Evolutionary conservation across 2,329 filamentous ascomycete species (phyloP).

Genomic region (Cryphonectria naterciae): DNA sequence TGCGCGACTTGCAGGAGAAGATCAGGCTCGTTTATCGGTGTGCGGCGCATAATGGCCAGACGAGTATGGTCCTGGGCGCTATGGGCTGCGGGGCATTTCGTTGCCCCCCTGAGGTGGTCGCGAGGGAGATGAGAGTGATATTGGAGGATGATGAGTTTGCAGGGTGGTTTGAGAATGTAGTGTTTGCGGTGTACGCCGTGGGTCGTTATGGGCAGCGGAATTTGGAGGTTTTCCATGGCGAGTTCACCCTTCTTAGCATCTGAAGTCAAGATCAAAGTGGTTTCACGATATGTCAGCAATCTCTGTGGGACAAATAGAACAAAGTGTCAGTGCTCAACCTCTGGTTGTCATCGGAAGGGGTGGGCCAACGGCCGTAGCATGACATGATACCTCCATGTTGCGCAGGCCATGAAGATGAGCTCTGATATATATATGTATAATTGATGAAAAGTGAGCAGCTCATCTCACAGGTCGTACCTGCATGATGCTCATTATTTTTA

Average conservation of each 20-base stretch:
- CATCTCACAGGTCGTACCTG: too few species aligned
- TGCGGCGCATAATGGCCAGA: slow-evolving; percentile 14
- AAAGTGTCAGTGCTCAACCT: not conserved
- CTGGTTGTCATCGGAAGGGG: not conserved
- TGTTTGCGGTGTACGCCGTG: slow-evolving; percentile 9
- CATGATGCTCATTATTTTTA: too few species aligned
- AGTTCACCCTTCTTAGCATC: not conserved
- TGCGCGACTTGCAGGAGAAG: slow-evolving; percentile 5
- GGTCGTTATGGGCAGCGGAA: slow-evolving; percentile 1
- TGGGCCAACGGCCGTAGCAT: too few species aligned
- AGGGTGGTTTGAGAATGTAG: slow-evolving; percentile 13
- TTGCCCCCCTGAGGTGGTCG: slow-evolving; percentile 7
- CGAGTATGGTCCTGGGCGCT: slow-evolving; percentile 7
- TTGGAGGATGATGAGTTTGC: slow-evolving; percentile 14
- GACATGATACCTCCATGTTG: too few species aligned
- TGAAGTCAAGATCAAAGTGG: not conserved
- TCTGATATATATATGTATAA: too few species aligned
- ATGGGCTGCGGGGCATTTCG: slow-evolving; percentile 13
- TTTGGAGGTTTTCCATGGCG: slow-evolving; percentile 6
- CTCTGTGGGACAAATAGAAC: not conserved
- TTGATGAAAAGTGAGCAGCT: too few species aligned
- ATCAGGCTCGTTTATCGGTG: slow-evolving; percentile 12
- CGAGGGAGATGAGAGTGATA: slow-evolving; percentile 7
- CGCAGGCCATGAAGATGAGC: too few species aligned
- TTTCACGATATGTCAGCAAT: not conserved